Percentiles rank a stretch among this genome's conserved stretches.
These are phyloP conservation scores for Syzygium grande DNA, from an alignment of 345 rosid species.

Conservation along the genomic window DNA sequence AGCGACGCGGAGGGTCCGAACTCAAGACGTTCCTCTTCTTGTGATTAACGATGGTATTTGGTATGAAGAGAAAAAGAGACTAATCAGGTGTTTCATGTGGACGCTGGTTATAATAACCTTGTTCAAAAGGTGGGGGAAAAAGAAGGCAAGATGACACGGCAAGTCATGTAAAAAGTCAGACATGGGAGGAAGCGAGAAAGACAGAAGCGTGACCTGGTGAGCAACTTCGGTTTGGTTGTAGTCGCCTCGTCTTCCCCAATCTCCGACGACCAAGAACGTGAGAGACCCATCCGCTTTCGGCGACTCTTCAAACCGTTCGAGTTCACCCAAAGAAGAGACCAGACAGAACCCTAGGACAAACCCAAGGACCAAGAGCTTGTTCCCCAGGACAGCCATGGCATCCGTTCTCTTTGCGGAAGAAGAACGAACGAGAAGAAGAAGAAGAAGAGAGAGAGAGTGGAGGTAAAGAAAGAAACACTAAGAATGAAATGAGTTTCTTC, in stretches of 20 bases:
- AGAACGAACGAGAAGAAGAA: not conserved
- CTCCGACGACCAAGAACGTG: constrained; percentile 62
- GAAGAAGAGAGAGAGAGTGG: not conserved
- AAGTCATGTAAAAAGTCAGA: not conserved
- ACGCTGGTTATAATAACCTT: not conserved
- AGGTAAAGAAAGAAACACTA: not conserved
- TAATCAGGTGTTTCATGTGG: not conserved
- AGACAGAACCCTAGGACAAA: not conserved
- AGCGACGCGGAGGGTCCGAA: not conserved
- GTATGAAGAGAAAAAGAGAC: not conserved
- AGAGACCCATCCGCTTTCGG: constrained; percentile 42
- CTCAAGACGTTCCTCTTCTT: not conserved
- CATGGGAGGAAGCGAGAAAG: not conserved
- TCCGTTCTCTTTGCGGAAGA: not conserved
- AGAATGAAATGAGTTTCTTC: not conserved
- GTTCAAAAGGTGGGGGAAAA: not conserved
- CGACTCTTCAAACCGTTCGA: constrained; percentile 30
- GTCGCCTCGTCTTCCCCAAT: constrained; percentile 67
- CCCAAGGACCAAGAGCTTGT: not conserved
- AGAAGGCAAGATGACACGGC: not conserved
- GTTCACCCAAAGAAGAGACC: constrained; percentile 23
- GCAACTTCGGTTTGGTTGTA: constrained; percentile 66
- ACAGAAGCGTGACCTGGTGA: constrained; percentile 34
- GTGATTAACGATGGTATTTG: not conserved
- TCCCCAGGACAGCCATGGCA: not conserved